These are phyloP conservation scores for Cladophialophora immunda DNA, from an alignment of 2,329 filamentous ascomycete genomes.

Conservation along the genomic window DNA sequence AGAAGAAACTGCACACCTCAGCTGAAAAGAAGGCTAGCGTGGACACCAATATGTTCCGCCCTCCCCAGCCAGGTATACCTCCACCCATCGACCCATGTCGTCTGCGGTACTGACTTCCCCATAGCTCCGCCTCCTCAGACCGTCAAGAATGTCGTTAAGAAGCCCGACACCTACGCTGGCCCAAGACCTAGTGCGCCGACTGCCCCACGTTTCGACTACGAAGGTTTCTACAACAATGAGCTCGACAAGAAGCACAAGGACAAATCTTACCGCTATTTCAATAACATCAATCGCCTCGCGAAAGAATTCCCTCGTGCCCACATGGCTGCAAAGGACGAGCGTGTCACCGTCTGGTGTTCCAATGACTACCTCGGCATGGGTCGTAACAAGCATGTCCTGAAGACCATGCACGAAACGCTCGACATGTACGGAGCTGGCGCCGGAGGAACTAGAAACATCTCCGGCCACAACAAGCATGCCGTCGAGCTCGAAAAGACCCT, in stretches of 20 bases:
- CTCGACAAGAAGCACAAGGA: constrained; percentile 99
- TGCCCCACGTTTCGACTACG: constrained; percentile 80
- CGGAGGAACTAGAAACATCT: constrained; percentile 96
- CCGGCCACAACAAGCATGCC: constrained; percentile 95
- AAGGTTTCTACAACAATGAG: constrained; percentile 85
- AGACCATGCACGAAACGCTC: constrained; percentile 92
- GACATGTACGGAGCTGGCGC: constrained; percentile 95
- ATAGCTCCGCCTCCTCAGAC: constrained; percentile 36
- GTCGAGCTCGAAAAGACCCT: constrained; percentile 82
- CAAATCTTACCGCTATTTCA: constrained; percentile 99
- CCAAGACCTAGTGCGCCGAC: constrained; percentile 59
- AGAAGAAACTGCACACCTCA: constrained; percentile 77
- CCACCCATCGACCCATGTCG: background rate
- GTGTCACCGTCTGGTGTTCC: constrained; percentile 97
- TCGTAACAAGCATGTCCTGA: constrained; percentile 83
- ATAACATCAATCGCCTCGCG: constrained; percentile 98
- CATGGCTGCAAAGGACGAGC: constrained; percentile 81
- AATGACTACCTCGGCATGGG: constrained; percentile 99
- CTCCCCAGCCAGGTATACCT: constrained; percentile 60
- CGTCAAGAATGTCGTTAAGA: constrained; percentile 26
- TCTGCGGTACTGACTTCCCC: constrained; percentile 12
- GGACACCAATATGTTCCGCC: constrained; percentile 63
- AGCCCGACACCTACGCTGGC: constrained; percentile 46
- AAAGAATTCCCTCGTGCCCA: constrained; percentile 96
- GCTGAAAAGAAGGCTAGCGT: constrained; percentile 80